phyloP scores from a whole-genome alignment of 2,329 filamentous ascomycete species.

The Colletotrichum lupini region DNA sequence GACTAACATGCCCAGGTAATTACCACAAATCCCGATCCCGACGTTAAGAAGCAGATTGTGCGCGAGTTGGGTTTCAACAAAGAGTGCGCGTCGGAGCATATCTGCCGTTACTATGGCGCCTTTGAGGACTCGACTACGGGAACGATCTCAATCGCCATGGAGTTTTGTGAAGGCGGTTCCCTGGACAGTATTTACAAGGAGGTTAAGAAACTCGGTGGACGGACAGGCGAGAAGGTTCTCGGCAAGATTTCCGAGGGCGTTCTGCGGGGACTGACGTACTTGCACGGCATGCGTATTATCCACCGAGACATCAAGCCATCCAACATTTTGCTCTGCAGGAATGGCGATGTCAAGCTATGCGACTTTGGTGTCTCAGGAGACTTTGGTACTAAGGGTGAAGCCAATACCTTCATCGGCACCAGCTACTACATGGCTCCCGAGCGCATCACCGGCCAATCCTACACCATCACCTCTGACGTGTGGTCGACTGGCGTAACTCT shows the following conservation, averaged over 20 bases:
- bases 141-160: conserved; percentile 98
- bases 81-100: conserved; percentile 93
- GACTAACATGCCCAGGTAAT: conserved; percentile 74
- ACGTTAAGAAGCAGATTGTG: conserved; percentile 98
- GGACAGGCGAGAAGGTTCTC: conserved; percentile 96
- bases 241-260: conserved; percentile 98
- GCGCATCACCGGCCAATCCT: conserved; percentile 95
- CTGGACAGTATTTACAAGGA: conserved; percentile 97
- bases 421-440: conserved; percentile 99
- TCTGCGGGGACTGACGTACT: conserved; percentile 90
- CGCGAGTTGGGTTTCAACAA: conserved; percentile 98
- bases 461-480: conserved; percentile 98
- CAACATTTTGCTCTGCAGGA: conserved; percentile 93
- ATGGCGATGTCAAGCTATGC: conserved; percentile 95
- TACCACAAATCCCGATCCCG: conserved; percentile 96
- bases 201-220: conserved; percentile 92
- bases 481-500: conserved; percentile 98
- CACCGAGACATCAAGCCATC: conserved; percentile 99
- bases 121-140: conserved; percentile 97
- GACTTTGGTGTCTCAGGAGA: conserved; percentile 98
- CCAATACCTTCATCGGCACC: conserved; percentile 98
- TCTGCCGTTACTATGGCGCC: conserved; percentile 96
- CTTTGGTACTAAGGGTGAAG: conserved; percentile 98
- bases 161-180: conserved; percentile 97
- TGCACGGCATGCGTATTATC: conserved; percentile 96